phyloP scores from a whole-genome alignment of 1,139 yeast species.

The Protomyces inundatus region DNA sequence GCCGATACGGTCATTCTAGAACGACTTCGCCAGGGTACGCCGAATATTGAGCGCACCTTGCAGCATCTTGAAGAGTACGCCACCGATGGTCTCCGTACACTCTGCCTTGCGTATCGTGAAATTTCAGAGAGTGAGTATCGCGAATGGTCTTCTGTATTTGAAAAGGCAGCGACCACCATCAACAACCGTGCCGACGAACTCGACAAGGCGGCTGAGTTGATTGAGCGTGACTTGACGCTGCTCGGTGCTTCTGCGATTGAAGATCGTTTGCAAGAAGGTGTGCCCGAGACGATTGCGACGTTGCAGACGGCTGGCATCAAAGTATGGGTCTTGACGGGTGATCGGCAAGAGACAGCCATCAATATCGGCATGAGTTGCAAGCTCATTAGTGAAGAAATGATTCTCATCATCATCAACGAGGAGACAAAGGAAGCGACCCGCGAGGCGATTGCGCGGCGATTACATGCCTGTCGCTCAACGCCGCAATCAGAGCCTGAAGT shows the following conservation, averaged over 20 bases:
- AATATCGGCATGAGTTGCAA: conserved; percentile 98
- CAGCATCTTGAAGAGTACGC: conserved; percentile 95
- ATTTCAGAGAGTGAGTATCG: conserved; percentile 73
- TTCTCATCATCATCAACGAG: conserved; percentile 80
- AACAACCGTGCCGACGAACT: conserved; percentile 67
- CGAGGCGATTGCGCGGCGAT: conserved; percentile 65
- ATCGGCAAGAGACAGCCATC: conserved; percentile 97
- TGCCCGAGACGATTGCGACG: conserved; percentile 92
- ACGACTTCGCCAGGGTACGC: conserved; percentile 68
- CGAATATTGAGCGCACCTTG: conserved; percentile 73
- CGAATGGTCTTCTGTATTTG: conserved; percentile 56
- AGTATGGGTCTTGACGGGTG: conserved; percentile 97
- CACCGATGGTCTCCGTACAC: conserved; percentile 87
- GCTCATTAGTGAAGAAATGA: conserved; percentile 92
- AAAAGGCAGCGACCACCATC: conserved; percentile 77
- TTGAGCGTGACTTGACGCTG: conserved; percentile 71
- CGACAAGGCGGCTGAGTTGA: conserved; percentile 78
- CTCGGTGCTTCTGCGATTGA: conserved; percentile 98
- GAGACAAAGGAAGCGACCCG: conserved; percentile 69
- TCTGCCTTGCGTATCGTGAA: conserved; percentile 84
- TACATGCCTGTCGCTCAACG: conserved; percentile 59
- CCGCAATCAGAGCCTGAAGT: conserved; percentile 69
- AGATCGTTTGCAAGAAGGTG: conserved; percentile 96
- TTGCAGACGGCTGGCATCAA: conserved; percentile 94
- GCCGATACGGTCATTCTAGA: conserved; percentile 95